Base-by-base conservation (phyloP, 768 basidiomycete species). In the Trametes cubensis region DNA sequence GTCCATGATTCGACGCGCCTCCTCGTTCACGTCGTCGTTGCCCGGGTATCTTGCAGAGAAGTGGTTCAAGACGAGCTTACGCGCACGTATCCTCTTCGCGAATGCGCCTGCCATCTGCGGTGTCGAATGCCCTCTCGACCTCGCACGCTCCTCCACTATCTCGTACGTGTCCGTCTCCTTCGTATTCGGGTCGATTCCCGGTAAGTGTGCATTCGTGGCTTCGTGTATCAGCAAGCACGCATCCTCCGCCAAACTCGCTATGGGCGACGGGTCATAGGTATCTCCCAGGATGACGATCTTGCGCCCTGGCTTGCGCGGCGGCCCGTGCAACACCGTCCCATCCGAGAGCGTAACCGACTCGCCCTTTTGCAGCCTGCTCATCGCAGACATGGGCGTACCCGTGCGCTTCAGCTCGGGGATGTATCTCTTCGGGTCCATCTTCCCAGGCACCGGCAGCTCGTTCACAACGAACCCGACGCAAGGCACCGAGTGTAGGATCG, bases 91-190 rank as follows among this genome's bases (percentile, higher is more conserved):
- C 10, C 73, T 76, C 70, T 80, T 85, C 5, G 90, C 94, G 70
- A 95, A 95, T 14, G 78, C 78, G 13, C 87, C 94, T 8, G 93
- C 95, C 86, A 94, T 90, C 69, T 92, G 90, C 1, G 94, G 93
- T 14, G 94, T 97, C 5, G 92, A 94, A 73, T 97, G 94, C 0
- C 94, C 95, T 70, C 92, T 82, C 2, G 85, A 86, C 71, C 79
- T 88, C 7, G 92, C 78, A 60, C 85, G 82, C 40, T 74, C 73
- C 68, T 90, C 83, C 7, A 94, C 83, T 15, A 69, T 80, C 67
- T 84, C 81, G 62, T 81, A 81, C 7, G 85, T 88, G 58, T 92
- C 90, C 3, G 71, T 74, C 3, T 71, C 54, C 58, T 89, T 90
- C 15, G 86, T 88, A 26, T 76, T 72, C 6, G 75, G 70, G 64